Conservation (phyloP, 75 land plant genomes). For the Cunninghamia lanceolata region DNA sequence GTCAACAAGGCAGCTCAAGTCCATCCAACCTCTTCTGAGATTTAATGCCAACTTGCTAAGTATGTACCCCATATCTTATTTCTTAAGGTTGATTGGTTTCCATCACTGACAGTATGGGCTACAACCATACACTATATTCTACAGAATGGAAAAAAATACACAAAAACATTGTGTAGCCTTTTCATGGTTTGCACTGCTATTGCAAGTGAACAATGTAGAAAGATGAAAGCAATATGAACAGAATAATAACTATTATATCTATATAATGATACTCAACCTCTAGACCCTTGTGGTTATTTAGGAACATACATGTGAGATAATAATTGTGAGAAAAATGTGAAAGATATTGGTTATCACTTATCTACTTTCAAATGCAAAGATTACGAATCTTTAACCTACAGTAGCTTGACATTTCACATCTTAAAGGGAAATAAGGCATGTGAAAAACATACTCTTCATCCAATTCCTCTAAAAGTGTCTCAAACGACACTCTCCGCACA, state of each 20-base stretch:
- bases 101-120: neutral
- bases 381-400: neutral
- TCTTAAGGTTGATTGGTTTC: neutral
- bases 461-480: constrained; percentile 75
- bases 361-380: neutral
- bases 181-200: neutral
- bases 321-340: neutral
- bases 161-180: neutral
- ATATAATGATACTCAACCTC: neutral
- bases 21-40: neutral
- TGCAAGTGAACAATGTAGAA: neutral
- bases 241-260: neutral
- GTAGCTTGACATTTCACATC: neutral
- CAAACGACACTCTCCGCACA: constrained; percentile 68
- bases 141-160: neutral
- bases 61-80: neutral
- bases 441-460: constrained; percentile 78
- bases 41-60: neutral
- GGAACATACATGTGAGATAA: neutral
- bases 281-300: neutral
- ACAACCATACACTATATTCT: neutral
- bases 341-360: neutral
- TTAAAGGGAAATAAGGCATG: neutral
- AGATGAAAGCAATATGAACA: neutral
- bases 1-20: neutral